Evolutionary conservation across 371 early-diverging fungal genomes (phyloP), one percentile per base, ranked within the genome.

Genomic region (Dinochytrium kinnereticum): DNA sequence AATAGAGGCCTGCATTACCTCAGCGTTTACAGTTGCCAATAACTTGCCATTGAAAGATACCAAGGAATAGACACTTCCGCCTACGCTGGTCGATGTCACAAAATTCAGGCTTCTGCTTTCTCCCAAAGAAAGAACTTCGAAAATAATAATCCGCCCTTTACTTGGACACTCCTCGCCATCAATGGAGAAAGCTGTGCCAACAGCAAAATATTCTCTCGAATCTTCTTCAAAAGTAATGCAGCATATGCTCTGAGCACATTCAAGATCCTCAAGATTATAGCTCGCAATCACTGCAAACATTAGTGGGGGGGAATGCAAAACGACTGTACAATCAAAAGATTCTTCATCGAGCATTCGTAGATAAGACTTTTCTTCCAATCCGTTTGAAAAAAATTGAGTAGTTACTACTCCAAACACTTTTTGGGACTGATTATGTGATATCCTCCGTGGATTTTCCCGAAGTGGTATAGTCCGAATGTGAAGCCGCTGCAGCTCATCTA

Each of bases 401-500:
- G 91, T 86, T 5, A 90, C 80, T 0, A 94, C 82, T 0, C 87
- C 92, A 68, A 95, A 78, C 0, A 87, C 83, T 55, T 86, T 78
- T 13, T 84, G 49, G 0, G 74, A 61, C 19, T 87, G 84, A 39
- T 91, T 85, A 65, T 92, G 87, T 0, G 86, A 84, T 36, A 97
- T 88, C 26, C 94, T 87, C 2, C 89, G 87, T 0, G 92, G 90
- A 80, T 89, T 90, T 61, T 93, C 91, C 51, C 73, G 73, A 0
- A 96, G 78, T 1, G 88, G 85, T n/a, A 90, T 69, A 31, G 85
- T 91, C 10, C 88, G 87, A 64, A 95, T 86, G 74, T 97, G 97
- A 21, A 96, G 86, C 70, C 91, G 91, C 77, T 93, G 93, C 36
- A 91, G 86, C 2, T 87, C 84, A 67, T 97, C 94, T 0, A 94